A percentile compares a stretch with the other conserved stretches of the same genome.
Evolutionary conservation across 257 asterid species (phyloP).

Genomic region (Nicotiana paniculata): DNA sequence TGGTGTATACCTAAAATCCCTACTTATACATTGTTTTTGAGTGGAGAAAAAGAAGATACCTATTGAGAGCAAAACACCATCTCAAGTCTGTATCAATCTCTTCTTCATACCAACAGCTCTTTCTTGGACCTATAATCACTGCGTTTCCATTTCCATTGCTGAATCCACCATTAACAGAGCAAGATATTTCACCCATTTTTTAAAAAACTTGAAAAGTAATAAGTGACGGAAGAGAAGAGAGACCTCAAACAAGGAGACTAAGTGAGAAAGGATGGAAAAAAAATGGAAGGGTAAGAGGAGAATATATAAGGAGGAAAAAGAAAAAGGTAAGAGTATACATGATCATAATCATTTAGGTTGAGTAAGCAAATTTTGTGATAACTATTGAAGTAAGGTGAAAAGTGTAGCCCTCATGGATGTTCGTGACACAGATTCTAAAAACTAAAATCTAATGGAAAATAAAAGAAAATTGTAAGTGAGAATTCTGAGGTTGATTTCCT

Average conservation of each 20-base stretch:
- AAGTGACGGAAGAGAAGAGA: neutral
- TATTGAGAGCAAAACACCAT: constrained; percentile 97
- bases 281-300: constrained; percentile 14
- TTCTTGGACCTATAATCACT: constrained; percentile 46
- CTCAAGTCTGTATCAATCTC: constrained; percentile 89
- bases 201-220: neutral
- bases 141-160: constrained; percentile 30
- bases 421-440: constrained; percentile 25
- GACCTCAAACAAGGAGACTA: constrained; percentile 1
- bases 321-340: constrained; percentile 10
- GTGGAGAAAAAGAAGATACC: constrained; percentile 27
- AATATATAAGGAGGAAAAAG: constrained; percentile 31
- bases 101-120: constrained; percentile 98
- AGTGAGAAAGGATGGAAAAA: constrained; percentile 23
- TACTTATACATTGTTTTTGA: neutral
- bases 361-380: constrained; percentile 10
- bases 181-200: constrained; percentile 74
- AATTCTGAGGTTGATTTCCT: constrained; percentile 54
- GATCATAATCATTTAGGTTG: constrained; percentile 14
- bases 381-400: constrained; percentile 1
- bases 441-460: neutral
- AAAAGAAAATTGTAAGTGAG: constrained; percentile 2
- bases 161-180: constrained; percentile 31
- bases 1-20: neutral
- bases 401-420: constrained; percentile 48